Evolutionary conservation across 225 moss, liverwort and hornwort species (phyloP).

Genomic region (Physcomitrellopsis africana): DNA sequence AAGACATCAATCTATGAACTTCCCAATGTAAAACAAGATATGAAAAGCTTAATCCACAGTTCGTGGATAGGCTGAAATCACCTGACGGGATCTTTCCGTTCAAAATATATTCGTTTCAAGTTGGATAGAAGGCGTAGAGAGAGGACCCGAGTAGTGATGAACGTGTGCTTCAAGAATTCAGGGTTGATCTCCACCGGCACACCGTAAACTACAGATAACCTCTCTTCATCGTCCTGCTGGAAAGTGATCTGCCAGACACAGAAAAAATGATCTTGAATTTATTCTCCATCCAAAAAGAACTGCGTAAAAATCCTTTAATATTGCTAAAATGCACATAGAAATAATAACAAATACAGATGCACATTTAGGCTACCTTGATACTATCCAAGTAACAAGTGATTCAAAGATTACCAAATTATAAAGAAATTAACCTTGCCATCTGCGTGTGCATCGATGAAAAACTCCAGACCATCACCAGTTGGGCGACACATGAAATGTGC

Average conservation of each 20-base stretch:
- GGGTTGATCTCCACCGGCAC: constrained; percentile 65
- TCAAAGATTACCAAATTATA: constrained; percentile 8
- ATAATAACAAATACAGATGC: not conserved
- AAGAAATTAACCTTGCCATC: constrained; percentile 53
- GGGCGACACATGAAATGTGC: constrained; percentile 78
- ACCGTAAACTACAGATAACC: constrained; percentile 58
- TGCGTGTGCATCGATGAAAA: constrained; percentile 65
- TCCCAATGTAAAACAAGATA: not conserved
- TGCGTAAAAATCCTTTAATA: not conserved
- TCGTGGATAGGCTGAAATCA: constrained; percentile 9
- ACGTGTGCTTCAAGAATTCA: constrained; percentile 58
- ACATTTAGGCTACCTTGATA: not conserved
- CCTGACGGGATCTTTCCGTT: constrained; percentile 70
- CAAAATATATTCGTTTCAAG: constrained; percentile 65
- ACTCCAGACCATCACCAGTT: constrained; percentile 64
- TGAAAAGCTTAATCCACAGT: not conserved
- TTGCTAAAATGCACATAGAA: not conserved
- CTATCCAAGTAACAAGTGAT: not conserved
- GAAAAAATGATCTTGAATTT: not conserved
- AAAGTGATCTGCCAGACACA: constrained; percentile 54
- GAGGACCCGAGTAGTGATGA: constrained; percentile 60
- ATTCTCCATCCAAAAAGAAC: not conserved
- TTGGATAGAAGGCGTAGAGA: constrained; percentile 66
- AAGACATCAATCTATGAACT: not conserved
- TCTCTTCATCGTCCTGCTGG: constrained; percentile 67